A percentile compares a stretch with the other conserved stretches of the same genome.
Conservation (phyloP, 2,329 filamentous ascomycete genomes). For the Fusarium paranaense region DNA sequence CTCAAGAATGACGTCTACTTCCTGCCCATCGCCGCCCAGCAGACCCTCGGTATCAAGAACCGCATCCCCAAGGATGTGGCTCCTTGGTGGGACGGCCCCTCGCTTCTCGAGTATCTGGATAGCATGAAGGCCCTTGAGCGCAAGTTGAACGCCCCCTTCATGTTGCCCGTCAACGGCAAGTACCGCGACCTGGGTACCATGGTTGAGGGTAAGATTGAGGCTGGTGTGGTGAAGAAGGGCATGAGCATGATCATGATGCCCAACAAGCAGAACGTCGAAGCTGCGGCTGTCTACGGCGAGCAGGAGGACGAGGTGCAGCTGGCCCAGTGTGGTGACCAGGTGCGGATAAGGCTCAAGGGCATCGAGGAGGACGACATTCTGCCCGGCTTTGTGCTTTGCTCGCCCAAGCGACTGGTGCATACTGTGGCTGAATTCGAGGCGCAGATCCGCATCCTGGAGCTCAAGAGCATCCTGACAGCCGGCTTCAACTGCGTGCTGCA, state of each 20-base stretch:
- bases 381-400: conserved; percentile 96
- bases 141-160: conserved; percentile 97
- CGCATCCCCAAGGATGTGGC: conserved; percentile 80
- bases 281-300: conserved; percentile 91
- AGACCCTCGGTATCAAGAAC: conserved; percentile 87
- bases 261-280: conserved; percentile 83
- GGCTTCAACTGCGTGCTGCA: conserved; percentile 99
- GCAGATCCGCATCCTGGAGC: conserved; percentile 93
- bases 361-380: conserved; percentile 98
- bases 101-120: conserved; percentile 95
- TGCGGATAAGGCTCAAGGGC: conserved; percentile 90
- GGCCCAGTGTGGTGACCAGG: conserved; percentile 93
- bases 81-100: conserved; percentile 90
- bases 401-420: conserved; percentile 92
- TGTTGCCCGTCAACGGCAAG: conserved; percentile 98
- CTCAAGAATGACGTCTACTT: conserved; percentile 92
- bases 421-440: conserved; percentile 92
- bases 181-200: conserved; percentile 98
- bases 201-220: conserved; percentile 97
- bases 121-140: conserved; percentile 92
- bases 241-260: conserved; percentile 94
- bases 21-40: conserved; percentile 96
- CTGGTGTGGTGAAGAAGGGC: conserved; percentile 92
- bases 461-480: conserved; percentile 92
- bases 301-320: conserved; percentile 89